Base-by-base conservation (phyloP, 345 rosid species). In the Citrus medica region DNA sequence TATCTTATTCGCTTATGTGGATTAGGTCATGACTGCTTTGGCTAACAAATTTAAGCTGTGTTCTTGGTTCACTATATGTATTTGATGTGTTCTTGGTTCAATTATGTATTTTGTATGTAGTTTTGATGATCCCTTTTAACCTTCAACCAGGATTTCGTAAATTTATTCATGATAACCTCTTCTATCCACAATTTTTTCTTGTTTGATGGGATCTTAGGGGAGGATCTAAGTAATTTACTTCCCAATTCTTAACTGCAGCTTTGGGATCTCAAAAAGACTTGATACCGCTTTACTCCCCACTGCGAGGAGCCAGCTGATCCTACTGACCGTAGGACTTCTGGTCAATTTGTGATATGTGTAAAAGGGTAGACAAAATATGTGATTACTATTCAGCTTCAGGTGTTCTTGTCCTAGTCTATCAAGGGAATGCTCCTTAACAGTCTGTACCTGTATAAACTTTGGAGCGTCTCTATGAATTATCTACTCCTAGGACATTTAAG, bases 231-330 rank as follows among this genome's bases (percentile, higher is more conserved):
- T 74, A 28, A 17, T 74, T 42, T 64, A 22, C 14, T 64, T 46
- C 33, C 48, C 60, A 75, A 42, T 5, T 48, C 37, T 21, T 76
- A 48, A 24, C 35, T 51, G 63, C 71, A 35, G 16, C 46, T 22
- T 65, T n/a, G 51, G 64, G 78, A 14, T 62, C 76, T 22, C 32
- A n/a, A 65, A 32, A 65, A n/a, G n/a, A 48, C 30, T 32, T 51
- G n/a, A 74, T 4, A 61, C 38, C 59, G 6, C 69, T 61, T 62
- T 17, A 74, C 69, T 74, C 40, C 67, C 67, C 1, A 27, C 8
- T 1, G 27, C 28, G 22, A 61, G 77, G 76, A 74, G 77, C 59
- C 77, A 62, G 58, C 68, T 74, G 35, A 46, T 74, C 68, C 19
- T 61, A 71, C 77, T 21, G 37, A 58, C 40, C 40, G 9, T 21